Evolutionary conservation across 768 basidiomycete genomes (phyloP).

Genomic region (Coprinopsis cinerea): DNA sequence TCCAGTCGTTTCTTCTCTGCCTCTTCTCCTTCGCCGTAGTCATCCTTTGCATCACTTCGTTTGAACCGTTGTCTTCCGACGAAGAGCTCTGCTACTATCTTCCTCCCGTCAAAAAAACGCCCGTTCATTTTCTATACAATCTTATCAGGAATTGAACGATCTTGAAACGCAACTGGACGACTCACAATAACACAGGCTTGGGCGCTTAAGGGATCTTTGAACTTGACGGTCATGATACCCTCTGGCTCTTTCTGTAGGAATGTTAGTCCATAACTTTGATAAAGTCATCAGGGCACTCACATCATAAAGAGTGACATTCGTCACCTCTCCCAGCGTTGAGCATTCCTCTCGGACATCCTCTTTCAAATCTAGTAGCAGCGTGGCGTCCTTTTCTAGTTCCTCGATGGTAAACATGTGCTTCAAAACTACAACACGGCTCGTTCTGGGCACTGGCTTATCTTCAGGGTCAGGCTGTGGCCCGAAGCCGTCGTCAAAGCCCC

Average conservation of each 20-base stretch:
- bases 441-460: constrained; percentile 47
- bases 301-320: constrained; percentile 92
- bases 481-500: constrained; percentile 93
- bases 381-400: constrained; percentile 80
- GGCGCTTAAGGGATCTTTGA: constrained; percentile 86
- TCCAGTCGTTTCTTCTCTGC: constrained; percentile 83
- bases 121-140: constrained; percentile 93
- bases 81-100: constrained; percentile 77
- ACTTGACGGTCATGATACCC: constrained; percentile 95
- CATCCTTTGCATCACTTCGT: constrained; percentile 67
- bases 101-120: constrained; percentile 81
- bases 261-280: constrained; percentile 24
- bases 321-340: constrained; percentile 85
- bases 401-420: constrained; percentile 92
- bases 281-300: constrained; percentile 32
- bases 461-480: constrained; percentile 62
- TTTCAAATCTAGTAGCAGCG: constrained; percentile 86
- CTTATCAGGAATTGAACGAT: too few species aligned
- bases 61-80: constrained; percentile 77
- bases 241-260: constrained; percentile 74
- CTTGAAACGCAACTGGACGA: not conserved
- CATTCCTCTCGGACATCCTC: constrained; percentile 97
- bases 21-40: constrained; percentile 57
- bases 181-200: constrained; percentile 82
- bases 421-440: constrained; percentile 81